These are phyloP conservation scores for Nitzschia inconspicua DNA, from an alignment of 108 stramenopile species.

Conservation along the genomic window DNA sequence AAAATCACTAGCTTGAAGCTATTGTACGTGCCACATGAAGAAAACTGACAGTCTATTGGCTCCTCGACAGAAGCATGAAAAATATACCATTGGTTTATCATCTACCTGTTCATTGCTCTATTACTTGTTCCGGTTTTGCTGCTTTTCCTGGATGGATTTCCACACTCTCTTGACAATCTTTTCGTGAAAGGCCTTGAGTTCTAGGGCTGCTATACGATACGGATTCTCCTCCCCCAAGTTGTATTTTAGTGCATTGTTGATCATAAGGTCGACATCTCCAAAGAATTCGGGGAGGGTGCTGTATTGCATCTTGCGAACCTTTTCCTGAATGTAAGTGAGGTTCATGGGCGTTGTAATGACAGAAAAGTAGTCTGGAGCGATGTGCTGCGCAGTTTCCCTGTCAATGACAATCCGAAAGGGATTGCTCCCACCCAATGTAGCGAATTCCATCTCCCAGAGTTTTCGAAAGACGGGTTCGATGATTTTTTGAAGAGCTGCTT, in stretches of 20 bases:
- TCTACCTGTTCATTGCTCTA: not conserved
- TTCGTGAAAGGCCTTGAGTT: conserved; percentile 51
- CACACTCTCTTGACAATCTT: conserved; percentile 56
- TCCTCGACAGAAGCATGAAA: not conserved
- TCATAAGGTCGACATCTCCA: conserved; percentile 73
- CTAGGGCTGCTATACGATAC: conserved; percentile 73
- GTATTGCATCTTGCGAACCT: conserved; percentile 61
- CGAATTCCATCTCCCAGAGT: conserved; percentile 80
- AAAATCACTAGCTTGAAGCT: no score
- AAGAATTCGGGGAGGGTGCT: conserved; percentile 60
- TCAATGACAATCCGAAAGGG: conserved; percentile 85
- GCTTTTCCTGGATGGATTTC: conserved; percentile 26
- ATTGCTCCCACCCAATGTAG: conserved; percentile 58
- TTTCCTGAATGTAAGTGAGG: conserved; percentile 72
- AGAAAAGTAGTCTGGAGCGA: conserved; percentile 76
- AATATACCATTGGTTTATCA: not conserved
- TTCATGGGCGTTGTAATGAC: conserved; percentile 74
- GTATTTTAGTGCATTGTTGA: conserved; percentile 66
- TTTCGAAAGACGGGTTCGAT: conserved; percentile 65
- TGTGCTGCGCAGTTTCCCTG: conserved; percentile 51
- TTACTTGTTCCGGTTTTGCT: conserved; percentile 13
- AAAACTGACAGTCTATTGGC: not conserved
- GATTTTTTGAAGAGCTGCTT: conserved; percentile 55
- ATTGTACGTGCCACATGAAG: no score
- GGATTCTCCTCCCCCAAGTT: conserved; percentile 68